Percentiles rank a stretch among this genome's conserved stretches.
These are phyloP conservation scores for Prillingera fragicola DNA, from an alignment of 1,284 basidiomycete species.

Conservation along the genomic window DNA sequence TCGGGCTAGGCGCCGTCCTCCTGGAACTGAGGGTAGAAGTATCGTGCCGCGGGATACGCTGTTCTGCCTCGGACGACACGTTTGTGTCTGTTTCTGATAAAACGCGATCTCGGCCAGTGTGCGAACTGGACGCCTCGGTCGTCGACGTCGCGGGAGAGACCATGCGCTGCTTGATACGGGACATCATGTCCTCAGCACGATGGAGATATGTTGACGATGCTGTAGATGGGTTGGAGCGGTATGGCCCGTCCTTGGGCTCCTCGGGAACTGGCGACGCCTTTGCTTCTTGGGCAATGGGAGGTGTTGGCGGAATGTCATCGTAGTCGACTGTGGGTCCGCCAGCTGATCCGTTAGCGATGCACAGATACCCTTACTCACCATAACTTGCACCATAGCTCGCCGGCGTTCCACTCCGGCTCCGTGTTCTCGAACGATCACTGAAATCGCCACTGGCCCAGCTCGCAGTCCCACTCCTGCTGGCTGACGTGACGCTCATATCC, in stretches of 20 bases:
- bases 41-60: not conserved
- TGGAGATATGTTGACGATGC: conserved; percentile 57
- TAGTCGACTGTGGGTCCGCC: conserved; percentile 28
- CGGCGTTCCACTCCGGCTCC: conserved; percentile 4
- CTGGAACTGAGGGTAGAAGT: too few species aligned
- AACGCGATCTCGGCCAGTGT: conserved; percentile 51
- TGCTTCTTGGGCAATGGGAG: conserved; percentile 6
- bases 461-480: conserved; percentile 22
- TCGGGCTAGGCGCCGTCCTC: not conserved
- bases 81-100: conserved; percentile 24
- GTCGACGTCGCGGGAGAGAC: conserved; percentile 38
- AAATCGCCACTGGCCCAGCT: too few species aligned
- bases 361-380: not conserved
- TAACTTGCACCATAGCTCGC: conserved; percentile 2
- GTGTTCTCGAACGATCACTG: too few species aligned
- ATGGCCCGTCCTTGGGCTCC: conserved; percentile 6
- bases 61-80: not conserved
- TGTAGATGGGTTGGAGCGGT: conserved; percentile 41
- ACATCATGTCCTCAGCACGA: conserved; percentile 72
- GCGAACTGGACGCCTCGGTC: conserved; percentile 43
- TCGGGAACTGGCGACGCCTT: too few species aligned
- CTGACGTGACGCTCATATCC: conserved; percentile 31
- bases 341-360: conserved; percentile 9
- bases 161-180: conserved; percentile 60
- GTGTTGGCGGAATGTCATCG: conserved; percentile 18